A percentile compares a stretch with the other conserved stretches of the same genome.
phyloP scores from a whole-genome alignment of 305 asterid genomes.

The Nicotiana rustica region DNA sequence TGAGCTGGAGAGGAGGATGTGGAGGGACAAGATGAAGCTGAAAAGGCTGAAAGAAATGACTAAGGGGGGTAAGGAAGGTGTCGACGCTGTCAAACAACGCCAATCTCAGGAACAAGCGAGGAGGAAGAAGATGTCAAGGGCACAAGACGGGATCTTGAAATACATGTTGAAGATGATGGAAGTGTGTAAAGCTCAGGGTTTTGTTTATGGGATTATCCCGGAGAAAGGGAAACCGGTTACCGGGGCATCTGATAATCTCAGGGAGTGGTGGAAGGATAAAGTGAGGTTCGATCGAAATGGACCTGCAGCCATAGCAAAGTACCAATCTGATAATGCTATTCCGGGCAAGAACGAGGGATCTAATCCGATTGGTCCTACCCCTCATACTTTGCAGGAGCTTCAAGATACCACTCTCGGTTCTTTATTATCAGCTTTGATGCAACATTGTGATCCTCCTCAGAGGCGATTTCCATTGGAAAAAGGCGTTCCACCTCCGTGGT shows the following conservation, averaged over 20 bases:
- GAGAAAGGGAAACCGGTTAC: constrained; percentile 91
- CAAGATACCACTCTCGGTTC: constrained; percentile 92
- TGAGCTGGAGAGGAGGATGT: constrained; percentile 73
- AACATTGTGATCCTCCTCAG: constrained; percentile 91
- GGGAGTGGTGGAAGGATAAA: constrained; percentile 96
- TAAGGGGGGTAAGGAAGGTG: constrained; percentile 56
- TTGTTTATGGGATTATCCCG: constrained; percentile 83
- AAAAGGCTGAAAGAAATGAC: constrained; percentile 63
- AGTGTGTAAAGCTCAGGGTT: constrained; percentile 85
- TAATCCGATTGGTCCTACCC: constrained; percentile 56
- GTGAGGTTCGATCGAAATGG: constrained; percentile 83
- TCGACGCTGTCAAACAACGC: constrained; percentile 62
- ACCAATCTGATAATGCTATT: constrained; percentile 54
- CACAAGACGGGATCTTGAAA: constrained; percentile 85
- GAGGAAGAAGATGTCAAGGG: constrained; percentile 86
- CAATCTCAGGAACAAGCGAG: constrained; percentile 70
- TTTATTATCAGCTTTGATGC: constrained; percentile 79
- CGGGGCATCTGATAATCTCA: constrained; percentile 81
- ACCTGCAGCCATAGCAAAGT: constrained; percentile 74
- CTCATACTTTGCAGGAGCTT: constrained; percentile 79
- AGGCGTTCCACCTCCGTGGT: constrained; percentile 92
- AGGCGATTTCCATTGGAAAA: constrained; percentile 83
- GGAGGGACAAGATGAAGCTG: constrained; percentile 68
- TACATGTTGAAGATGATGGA: constrained; percentile 91
- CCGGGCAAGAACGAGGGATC: constrained; percentile 51